phyloP scores from a whole-genome alignment of 306 rosid species.

The Clitoria ternatea region DNA sequence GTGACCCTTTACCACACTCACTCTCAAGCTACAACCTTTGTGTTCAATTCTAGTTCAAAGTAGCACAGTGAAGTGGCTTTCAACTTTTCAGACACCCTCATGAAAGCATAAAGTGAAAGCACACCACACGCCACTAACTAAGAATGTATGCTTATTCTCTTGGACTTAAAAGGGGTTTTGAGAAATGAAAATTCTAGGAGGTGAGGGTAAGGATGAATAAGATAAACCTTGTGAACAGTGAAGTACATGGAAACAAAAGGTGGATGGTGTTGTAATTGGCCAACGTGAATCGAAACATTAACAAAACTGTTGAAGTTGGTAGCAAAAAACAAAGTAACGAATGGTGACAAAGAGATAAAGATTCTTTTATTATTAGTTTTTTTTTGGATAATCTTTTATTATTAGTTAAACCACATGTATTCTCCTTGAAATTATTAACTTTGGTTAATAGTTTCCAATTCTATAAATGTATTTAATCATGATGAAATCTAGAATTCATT shows the following conservation, averaged over 20 bases:
- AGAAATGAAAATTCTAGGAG: slow-evolving; percentile 16
- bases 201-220: not conserved
- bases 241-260: not conserved
- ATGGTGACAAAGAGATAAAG: slow-evolving; percentile 4
- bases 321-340: not conserved
- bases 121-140: not conserved
- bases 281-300: not conserved
- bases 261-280: slow-evolving; percentile 16
- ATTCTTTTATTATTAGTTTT: too few species aligned
- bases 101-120: slow-evolving; percentile 17
- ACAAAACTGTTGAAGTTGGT: not conserved
- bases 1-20: not conserved
- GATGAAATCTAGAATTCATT: too few species aligned
- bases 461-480: too few species aligned
- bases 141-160: slow-evolving; percentile 24
- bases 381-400: too few species aligned
- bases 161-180: slow-evolving; percentile 13
- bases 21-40: not conserved
- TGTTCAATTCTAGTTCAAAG: not conserved
- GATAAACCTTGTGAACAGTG: slow-evolving; percentile 16
- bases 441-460: too few species aligned
- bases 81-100: not conserved
- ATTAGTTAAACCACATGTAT: too few species aligned
- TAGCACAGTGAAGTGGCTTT: slow-evolving; percentile 1
- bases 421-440: too few species aligned